These are phyloP conservation scores for Schizochytrium sp. DNA, from an alignment of 108 stramenopile genomes.

Conservation along the genomic window DNA sequence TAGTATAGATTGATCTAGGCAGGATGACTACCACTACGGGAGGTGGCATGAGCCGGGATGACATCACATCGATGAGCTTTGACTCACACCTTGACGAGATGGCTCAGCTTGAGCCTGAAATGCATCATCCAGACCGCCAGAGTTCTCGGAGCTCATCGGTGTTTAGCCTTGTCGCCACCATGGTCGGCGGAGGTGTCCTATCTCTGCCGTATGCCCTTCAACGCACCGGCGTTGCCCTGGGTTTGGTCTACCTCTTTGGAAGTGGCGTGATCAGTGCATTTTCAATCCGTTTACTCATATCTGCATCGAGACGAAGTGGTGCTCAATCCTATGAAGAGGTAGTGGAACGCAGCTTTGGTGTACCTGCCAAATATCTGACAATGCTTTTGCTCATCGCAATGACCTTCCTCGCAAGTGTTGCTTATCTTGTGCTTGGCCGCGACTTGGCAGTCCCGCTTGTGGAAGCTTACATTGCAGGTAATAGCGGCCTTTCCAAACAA, in stretches of 20 bases:
- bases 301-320: constrained; percentile 6
- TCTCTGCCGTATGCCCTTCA: constrained; percentile 57
- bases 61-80: neutral
- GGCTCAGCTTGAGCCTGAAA: constrained; percentile 38
- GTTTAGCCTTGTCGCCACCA: constrained; percentile 54
- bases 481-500: neutral
- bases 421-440: constrained; percentile 19
- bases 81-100: constrained; percentile 19
- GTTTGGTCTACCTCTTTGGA: constrained; percentile 27
- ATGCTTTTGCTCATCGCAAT: constrained; percentile 47
- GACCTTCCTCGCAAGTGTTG: constrained; percentile 48
- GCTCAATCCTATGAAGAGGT: constrained; percentile 48
- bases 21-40: too few species aligned
- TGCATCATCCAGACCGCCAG: constrained; percentile 45
- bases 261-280: constrained; percentile 36
- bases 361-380: constrained; percentile 11
- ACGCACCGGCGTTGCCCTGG: constrained; percentile 36
- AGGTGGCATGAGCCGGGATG: neutral
- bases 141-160: constrained; percentile 44
- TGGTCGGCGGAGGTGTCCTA: constrained; percentile 44
- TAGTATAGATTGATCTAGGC: too few species aligned
- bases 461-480: neutral
- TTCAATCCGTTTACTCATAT: constrained; percentile 20
- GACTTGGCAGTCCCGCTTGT: constrained; percentile 43
- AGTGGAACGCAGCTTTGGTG: constrained; percentile 29